A percentile compares a stretch with the other conserved stretches of the same genome.
Evolutionary conservation across 768 basidiomycete species (phyloP).

Genomic region (Grammothele lineata): DNA sequence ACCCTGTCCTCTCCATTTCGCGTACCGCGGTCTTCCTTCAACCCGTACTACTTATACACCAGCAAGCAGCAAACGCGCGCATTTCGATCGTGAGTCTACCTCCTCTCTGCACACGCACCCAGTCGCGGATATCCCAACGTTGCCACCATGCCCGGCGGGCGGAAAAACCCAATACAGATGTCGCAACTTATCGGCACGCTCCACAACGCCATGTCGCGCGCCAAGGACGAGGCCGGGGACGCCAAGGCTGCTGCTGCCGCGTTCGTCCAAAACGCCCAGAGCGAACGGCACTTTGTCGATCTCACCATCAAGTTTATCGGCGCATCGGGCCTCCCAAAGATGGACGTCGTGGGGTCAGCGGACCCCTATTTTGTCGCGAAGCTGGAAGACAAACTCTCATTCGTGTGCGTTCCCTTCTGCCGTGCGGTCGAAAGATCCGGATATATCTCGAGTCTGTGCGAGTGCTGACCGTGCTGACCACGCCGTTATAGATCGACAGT

Average conservation of each 20-base stretch:
- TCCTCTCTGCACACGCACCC: no score
- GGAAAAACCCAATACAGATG: slow-evolving; percentile 20
- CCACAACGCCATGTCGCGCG: slow-evolving; percentile 12
- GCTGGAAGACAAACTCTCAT: slow-evolving; percentile 58
- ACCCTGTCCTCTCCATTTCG: no score
- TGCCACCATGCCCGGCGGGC: slow-evolving; percentile 17
- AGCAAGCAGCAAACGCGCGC: no score
- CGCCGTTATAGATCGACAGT: slow-evolving; percentile 54
- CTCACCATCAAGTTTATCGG: slow-evolving; percentile 67
- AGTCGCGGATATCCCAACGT: no score
- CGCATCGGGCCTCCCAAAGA: slow-evolving; percentile 62
- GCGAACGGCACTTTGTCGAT: slow-evolving; percentile 40
- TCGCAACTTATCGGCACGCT: slow-evolving; percentile 15
- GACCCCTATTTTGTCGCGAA: slow-evolving; percentile 74
- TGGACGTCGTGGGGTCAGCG: slow-evolving; percentile 59
- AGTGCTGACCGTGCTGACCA: no score
- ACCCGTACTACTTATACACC: no score
- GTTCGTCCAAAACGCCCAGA: slow-evolving; percentile 2
- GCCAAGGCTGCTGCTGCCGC: slow-evolving; percentile 7
- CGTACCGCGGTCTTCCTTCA: no score
- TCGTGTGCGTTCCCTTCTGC: slow-evolving; percentile 43
- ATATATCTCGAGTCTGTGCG: neutral
- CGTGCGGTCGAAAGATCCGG: neutral
- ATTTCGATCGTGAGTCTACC: no score
- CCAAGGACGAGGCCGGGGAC: slow-evolving; percentile 8